Conservation (phyloP, 305 asterid genomes). For the Fraxinus ornus region DNA sequence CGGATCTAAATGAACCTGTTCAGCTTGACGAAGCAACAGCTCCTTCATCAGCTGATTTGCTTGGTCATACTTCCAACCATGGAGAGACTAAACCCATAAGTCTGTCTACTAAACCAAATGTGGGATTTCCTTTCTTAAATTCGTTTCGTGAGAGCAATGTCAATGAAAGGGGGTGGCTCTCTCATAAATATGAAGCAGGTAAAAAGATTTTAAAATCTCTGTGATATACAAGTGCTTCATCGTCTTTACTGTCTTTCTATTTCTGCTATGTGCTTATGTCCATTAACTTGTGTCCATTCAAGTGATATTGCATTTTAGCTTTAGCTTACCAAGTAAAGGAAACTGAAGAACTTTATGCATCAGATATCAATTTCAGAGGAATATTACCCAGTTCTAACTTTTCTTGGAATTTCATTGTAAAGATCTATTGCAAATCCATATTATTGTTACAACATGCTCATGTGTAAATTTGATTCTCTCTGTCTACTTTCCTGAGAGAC, state of each 20-base stretch:
- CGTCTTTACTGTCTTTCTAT: neutral
- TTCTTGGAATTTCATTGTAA: neutral
- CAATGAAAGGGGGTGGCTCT: constrained; percentile 45
- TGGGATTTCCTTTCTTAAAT: constrained; percentile 33
- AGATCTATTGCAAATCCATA: neutral
- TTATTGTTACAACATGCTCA: neutral
- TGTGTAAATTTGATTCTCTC: neutral
- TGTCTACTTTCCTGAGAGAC: neutral
- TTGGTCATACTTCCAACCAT: constrained; percentile 38
- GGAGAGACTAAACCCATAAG: constrained; percentile 40
- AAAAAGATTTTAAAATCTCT: constrained; percentile 5
- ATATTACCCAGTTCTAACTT: neutral
- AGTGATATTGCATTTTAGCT: neutral
- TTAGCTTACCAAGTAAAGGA: neutral
- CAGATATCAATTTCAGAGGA: neutral
- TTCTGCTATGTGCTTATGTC: neutral
- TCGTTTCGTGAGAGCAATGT: constrained; percentile 39
- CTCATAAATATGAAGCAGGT: constrained; percentile 62
- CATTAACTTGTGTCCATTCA: neutral
- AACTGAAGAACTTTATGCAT: neutral
- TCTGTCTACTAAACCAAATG: constrained; percentile 36
- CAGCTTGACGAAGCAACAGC: constrained; percentile 47
- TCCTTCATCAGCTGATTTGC: constrained; percentile 48
- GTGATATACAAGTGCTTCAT: neutral
- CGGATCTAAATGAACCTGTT: constrained; percentile 82